Evolutionary conservation across 352 stramenopile genomes (phyloP), one percentile per base, ranked within the genome.

Genomic region (Phytophthora capsici): DNA sequence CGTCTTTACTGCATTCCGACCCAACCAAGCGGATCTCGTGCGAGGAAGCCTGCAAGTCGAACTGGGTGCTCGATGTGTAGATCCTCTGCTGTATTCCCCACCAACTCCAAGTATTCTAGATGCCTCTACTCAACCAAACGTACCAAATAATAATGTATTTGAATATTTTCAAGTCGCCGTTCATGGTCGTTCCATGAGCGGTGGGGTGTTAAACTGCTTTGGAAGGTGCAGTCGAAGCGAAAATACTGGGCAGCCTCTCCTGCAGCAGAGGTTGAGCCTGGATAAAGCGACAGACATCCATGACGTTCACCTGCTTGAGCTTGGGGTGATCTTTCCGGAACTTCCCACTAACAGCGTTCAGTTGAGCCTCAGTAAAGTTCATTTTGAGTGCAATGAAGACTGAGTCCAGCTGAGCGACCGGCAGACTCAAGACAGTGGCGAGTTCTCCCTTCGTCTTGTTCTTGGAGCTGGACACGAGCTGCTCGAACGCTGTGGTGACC

Each of bases 1-100:
- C 80, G 17, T 88, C 79, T 30, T 72, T 97, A 57, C 76, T 97
- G n/a, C 85, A 97, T 56, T 84, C 90, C 13, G 88, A 96, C 48
- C 90, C 90, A 14, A 83, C 69, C 40, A 89, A 88, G 30, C 85
- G 90, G 4, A 84, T 79, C 37, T 89, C 86, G 23, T 93, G 87
- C 36, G 89, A 94, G 60, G 88, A 97, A 56, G 88, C 89, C 28
- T 92, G 77, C 67, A 90, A 90, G 48, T 88, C 84, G 10, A 58
- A 49, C 17, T 96, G 88, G 88, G 71, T 94, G 32, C 57, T 74
- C 25, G 82, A 84, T 25, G 52, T 45, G 71, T 77, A 84, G 50
- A 59, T 46, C 51, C 36, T 22, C 40, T 16, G 19, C 34, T 66
- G 52, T 80, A 78, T 78, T 57, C 45, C 25, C 45, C 64, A 30